These are phyloP conservation scores for Elsinoe arachidis DNA, from an alignment of 2,329 filamentous ascomycete genomes.

Conservation along the genomic window DNA sequence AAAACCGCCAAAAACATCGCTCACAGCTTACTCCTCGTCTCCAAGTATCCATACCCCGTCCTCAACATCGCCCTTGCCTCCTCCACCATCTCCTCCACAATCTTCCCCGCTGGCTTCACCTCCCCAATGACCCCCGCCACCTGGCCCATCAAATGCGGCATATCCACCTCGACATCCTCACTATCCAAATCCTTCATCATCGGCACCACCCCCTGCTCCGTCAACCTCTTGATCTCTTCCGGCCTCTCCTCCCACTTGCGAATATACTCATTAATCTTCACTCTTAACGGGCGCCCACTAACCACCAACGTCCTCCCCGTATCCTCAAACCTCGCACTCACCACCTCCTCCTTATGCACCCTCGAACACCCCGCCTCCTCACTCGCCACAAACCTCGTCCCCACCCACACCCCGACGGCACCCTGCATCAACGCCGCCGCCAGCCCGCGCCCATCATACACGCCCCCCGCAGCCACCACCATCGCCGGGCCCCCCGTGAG, in stretches of 20 bases:
- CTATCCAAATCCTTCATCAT: slow-evolving; percentile 75
- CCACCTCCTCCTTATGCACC: slow-evolving; percentile 76
- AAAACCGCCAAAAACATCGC: background rate
- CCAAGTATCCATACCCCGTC: slow-evolving; percentile 53
- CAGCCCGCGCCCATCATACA: slow-evolving; percentile 71
- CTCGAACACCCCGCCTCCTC: slow-evolving; percentile 72
- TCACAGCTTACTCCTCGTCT: slow-evolving; percentile 37
- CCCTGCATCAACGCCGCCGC: slow-evolving; percentile 81
- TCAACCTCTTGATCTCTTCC: slow-evolving; percentile 65
- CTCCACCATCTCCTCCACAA: slow-evolving; percentile 83
- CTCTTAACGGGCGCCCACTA: slow-evolving; percentile 70
- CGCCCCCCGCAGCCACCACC: slow-evolving; percentile 83
- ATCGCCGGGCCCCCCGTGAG: slow-evolving; percentile 63
- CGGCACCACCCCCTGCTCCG: slow-evolving; percentile 68
- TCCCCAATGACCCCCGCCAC: slow-evolving; percentile 70
- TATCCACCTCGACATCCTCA: slow-evolving; percentile 64
- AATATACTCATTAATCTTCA: slow-evolving; percentile 77
- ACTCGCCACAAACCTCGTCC: slow-evolving; percentile 81
- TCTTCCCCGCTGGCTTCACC: slow-evolving; percentile 71
- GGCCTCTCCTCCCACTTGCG: slow-evolving; percentile 70
- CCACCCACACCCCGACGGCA: slow-evolving; percentile 85
- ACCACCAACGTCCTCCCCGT: slow-evolving; percentile 77
- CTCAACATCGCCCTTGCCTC: slow-evolving; percentile 63
- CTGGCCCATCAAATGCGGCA: slow-evolving; percentile 89
- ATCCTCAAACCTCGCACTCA: slow-evolving; percentile 67